phyloP scores from a whole-genome alignment of 805 yeast species.

The Lipomyces spencermartinsiae region DNA sequence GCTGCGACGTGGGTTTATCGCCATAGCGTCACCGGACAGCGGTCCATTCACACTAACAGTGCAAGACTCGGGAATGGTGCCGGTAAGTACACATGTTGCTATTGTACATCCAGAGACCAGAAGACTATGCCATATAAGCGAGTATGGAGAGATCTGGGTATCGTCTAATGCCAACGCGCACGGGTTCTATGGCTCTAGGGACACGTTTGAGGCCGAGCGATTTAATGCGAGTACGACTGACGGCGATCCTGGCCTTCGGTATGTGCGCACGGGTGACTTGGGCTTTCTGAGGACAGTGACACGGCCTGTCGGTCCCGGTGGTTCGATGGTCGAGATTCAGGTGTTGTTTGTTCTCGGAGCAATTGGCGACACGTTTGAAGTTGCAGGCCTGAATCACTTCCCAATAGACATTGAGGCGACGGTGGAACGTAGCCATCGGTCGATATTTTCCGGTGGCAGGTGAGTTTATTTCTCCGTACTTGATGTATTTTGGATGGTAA shows the following conservation, averaged over 20 bases:
- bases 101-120: conserved; percentile 94
- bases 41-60: conserved; percentile 61
- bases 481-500: neutral
- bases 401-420: conserved; percentile 81
- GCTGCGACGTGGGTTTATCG: conserved; percentile 84
- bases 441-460: conserved; percentile 49
- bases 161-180: conserved; percentile 82
- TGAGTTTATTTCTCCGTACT: neutral
- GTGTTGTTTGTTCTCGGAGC: conserved; percentile 84
- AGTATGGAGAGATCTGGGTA: conserved; percentile 97
- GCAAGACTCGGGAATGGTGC: conserved; percentile 96
- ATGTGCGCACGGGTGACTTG: conserved; percentile 89
- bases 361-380: conserved; percentile 86
- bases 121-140: conserved; percentile 81
- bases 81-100: conserved; percentile 91
- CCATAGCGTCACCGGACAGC: conserved; percentile 64
- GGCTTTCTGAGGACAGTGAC: conserved; percentile 86
- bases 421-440: conserved; percentile 58
- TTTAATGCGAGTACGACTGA: conserved; percentile 68
- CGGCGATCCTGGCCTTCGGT: conserved; percentile 67
- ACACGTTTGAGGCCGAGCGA: conserved; percentile 59
- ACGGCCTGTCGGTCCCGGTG: conserved; percentile 47
- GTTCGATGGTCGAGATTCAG: conserved; percentile 62
- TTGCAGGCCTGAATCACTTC: conserved; percentile 89
- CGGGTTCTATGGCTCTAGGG: conserved; percentile 60